Percentiles rank a stretch among this genome's conserved stretches.
Evolutionary conservation across 2,329 filamentous ascomycete species (phyloP).

Genomic region (Thermomyces lanuginosus): DNA sequence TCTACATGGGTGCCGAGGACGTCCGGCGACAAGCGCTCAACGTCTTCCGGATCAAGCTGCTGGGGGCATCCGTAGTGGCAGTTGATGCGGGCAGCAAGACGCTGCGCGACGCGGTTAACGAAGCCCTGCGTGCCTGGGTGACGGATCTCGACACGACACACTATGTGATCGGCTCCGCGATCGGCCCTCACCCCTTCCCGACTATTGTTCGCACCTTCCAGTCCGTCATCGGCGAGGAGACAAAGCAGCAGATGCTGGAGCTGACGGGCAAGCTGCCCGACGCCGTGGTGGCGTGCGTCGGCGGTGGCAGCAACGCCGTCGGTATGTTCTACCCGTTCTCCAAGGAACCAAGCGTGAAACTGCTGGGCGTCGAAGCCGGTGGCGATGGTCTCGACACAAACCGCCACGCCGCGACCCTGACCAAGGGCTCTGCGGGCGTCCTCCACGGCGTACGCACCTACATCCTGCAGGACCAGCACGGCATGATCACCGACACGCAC

Average conservation of each 20-base stretch:
- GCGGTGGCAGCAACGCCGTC: constrained; percentile 82
- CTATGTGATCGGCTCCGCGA: constrained; percentile 95
- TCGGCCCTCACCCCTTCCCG: constrained; percentile 93
- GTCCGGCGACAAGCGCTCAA: constrained; percentile 91
- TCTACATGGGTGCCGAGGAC: constrained; percentile 98
- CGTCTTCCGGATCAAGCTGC: constrained; percentile 94
- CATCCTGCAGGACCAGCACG: constrained; percentile 78
- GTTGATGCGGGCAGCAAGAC: constrained; percentile 81
- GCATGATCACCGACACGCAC: constrained; percentile 89
- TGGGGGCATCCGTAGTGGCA: constrained; percentile 81
- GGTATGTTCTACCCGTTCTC: constrained; percentile 98
- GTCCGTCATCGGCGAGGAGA: constrained; percentile 88
- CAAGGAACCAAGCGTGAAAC: constrained; percentile 66
- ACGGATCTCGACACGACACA: constrained; percentile 84
- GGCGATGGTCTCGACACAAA: constrained; percentile 79
- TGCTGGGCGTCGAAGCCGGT: constrained; percentile 86
- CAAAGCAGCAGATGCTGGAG: constrained; percentile 75
- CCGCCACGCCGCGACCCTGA: constrained; percentile 75
- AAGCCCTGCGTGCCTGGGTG: constrained; percentile 88
- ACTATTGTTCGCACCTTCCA: constrained; percentile 97
- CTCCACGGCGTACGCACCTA: constrained; percentile 94
- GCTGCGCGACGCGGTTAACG: constrained; percentile 79
- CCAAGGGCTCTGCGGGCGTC: constrained; percentile 75
- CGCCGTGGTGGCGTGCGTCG: constrained; percentile 90
- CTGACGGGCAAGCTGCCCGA: constrained; percentile 81